Base-by-base conservation (phyloP, 257 asterid genomes). In the Solanum arcanum region DNA sequence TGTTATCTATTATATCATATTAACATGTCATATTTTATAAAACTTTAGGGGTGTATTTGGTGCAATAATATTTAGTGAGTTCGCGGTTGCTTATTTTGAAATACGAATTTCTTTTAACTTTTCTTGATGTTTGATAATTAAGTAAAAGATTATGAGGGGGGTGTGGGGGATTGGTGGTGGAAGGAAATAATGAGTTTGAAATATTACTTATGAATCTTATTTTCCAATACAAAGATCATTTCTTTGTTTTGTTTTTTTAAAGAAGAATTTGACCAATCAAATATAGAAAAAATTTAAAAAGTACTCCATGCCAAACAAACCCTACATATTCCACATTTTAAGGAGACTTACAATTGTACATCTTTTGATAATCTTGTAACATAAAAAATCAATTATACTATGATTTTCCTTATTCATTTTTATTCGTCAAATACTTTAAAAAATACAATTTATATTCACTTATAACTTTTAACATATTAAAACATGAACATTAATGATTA, bases 221-320 rank as follows among this genome's bases (percentile, higher is more conserved):
- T 62, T n/a, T n/a, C 2, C 9, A n/a, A 10, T 62, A n/a, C 2
- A n/a, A 5, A 23, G 0, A 11, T 62, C 1, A 62, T 62, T 10
- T 62, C 31, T n/a, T n/a, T 62, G 31, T 23, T 23, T 60, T 31
- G 33, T 31, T 1, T 18, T 41, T 7, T 3, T 44, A 52, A 16
- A 16, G 3, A 25, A 10, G 25, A 62, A 62, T 62, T 62, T n/a
- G 29, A 23, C 70, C 14, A 62, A 23, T 23, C 15, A 62, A 62
- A n/a, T n/a, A 62, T n/a, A 23, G 16, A 64, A 64, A 11, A 64
- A 64, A 0, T 21, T 59, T 0, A 64, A 64, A 5, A 62, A 62
- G 33, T 59, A 59, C 68, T 21, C 3, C 68, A n/a, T 21, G 9
- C 16, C 70, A 64, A 64, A n/a, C 3, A 23, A 12, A 11, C 31